Evolutionary conservation across 2,329 filamentous ascomycete species (phyloP).

Genomic region (Neofusicoccum umdonicola): DNA sequence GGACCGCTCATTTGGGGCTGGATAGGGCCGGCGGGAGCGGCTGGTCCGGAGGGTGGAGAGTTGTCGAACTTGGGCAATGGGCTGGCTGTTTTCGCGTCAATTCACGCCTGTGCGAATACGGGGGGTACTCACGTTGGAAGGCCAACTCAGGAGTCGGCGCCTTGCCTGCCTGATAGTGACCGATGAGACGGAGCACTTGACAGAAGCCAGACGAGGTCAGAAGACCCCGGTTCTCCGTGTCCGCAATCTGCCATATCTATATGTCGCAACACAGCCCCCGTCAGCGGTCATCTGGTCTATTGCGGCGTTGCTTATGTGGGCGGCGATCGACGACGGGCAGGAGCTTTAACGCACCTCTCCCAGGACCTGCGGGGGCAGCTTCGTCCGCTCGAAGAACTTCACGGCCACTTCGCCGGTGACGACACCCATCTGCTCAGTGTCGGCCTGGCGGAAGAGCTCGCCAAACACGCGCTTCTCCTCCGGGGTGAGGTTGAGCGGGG

Average conservation of each 20-base stretch:
- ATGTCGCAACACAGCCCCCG: conserved; percentile 5
- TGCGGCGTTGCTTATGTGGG: not conserved
- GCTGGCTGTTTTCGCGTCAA: conserved; percentile 51
- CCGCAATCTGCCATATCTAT: conserved; percentile 98
- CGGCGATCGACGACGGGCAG: not conserved
- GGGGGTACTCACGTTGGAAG: conserved; percentile 60
- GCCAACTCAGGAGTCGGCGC: conserved; percentile 79
- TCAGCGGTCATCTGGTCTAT: conserved; percentile 16
- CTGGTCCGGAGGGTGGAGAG: conserved; percentile 48
- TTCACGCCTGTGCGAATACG: not conserved
- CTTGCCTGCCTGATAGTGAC: conserved; percentile 86
- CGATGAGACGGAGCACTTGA: conserved; percentile 88
- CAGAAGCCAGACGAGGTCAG: conserved; percentile 91
- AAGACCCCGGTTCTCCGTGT: conserved; percentile 92
- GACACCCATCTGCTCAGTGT: conserved; percentile 86
- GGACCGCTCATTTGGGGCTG: conserved; percentile 49
- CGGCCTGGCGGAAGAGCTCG: conserved; percentile 88
- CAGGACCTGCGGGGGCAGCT: conserved; percentile 77
- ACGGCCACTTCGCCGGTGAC: conserved; percentile 95
- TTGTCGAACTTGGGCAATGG: conserved; percentile 93
- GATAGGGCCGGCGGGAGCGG: conserved; percentile 48
- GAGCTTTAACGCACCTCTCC: conserved; percentile 52
- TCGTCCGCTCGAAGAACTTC: conserved; percentile 96
- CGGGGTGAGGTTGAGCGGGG: conserved; percentile 78
- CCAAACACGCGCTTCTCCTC: conserved; percentile 95